Conservation (phyloP, 73 alveolate genomes). For the Paramecium biaurelia region DNA sequence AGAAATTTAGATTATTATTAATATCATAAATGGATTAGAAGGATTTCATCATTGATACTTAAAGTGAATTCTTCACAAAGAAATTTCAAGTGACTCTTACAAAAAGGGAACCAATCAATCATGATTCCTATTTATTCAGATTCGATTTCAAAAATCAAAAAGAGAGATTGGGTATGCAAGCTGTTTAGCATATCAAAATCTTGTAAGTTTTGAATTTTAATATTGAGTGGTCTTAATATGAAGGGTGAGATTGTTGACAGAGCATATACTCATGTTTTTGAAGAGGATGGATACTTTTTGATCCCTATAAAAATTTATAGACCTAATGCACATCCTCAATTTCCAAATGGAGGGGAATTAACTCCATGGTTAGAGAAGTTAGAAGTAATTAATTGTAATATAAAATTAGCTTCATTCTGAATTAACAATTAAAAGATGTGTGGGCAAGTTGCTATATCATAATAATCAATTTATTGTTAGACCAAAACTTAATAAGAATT, state of each 20-base stretch:
- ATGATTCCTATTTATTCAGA: slow-evolving; percentile 70
- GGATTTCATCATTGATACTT: background rate
- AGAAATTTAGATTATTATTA: background rate
- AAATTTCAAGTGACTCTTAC: slow-evolving; percentile 34
- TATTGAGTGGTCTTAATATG: slow-evolving; percentile 68
- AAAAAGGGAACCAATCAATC: slow-evolving; percentile 61
- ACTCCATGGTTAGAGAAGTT: slow-evolving; percentile 77
- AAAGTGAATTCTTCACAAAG: slow-evolving; percentile 39
- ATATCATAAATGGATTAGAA: background rate
- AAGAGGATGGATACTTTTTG: slow-evolving; percentile 62
- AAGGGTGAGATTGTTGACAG: slow-evolving; percentile 72
- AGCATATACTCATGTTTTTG: slow-evolving; percentile 72
- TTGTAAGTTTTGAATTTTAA: slow-evolving; percentile 2
- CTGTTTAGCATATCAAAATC: slow-evolving; percentile 73
- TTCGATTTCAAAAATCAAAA: slow-evolving; percentile 70
- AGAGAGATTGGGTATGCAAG: slow-evolving; percentile 71
- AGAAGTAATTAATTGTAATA: slow-evolving; percentile 4
- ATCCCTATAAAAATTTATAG: slow-evolving; percentile 79
- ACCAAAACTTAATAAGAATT: slow-evolving; percentile 57
- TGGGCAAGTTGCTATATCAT: slow-evolving; percentile 15
- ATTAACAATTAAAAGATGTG: slow-evolving; percentile 29
- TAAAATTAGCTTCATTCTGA: background rate
- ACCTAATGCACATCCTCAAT: slow-evolving; percentile 69
- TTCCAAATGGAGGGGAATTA: slow-evolving; percentile 87
- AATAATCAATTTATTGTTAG: slow-evolving; percentile 60